A percentile compares a stretch with the other conserved stretches of the same genome.
phyloP scores from a whole-genome alignment of 2,329 filamentous ascomycete genomes.

The Aspergillus costaricaensis region DNA sequence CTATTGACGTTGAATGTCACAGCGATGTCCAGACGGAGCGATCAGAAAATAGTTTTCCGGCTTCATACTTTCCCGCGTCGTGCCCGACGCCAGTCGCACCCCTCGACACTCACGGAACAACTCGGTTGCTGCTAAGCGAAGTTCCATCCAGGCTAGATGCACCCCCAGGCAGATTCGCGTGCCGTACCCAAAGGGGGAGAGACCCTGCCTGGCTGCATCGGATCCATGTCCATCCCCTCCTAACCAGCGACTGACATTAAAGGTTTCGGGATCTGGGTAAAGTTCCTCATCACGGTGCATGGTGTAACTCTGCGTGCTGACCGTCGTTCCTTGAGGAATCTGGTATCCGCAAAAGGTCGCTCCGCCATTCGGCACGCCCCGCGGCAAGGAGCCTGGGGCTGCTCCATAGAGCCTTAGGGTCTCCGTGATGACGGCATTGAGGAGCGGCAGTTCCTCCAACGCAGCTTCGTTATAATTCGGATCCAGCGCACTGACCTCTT shows the following conservation, averaged over 20 bases:
- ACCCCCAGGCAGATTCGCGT: slow-evolving; percentile 68
- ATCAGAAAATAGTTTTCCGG: slow-evolving; percentile 48
- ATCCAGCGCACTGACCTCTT: slow-evolving; percentile 47
- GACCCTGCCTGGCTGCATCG: slow-evolving; percentile 40
- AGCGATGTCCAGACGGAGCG: slow-evolving; percentile 42
- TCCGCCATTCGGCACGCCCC: slow-evolving; percentile 50
- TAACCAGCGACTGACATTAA: slow-evolving; percentile 55
- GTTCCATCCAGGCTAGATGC: slow-evolving; percentile 63
- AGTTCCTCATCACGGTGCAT: slow-evolving; percentile 55
- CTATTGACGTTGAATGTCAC: slow-evolving; percentile 30
- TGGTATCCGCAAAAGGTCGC: slow-evolving; percentile 42
- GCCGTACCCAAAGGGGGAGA: slow-evolving; percentile 69
- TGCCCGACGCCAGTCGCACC: slow-evolving; percentile 7
- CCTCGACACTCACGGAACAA: slow-evolving; percentile 48
- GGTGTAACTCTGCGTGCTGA: slow-evolving; percentile 55
- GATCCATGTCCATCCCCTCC: slow-evolving; percentile 31
- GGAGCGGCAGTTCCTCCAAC: slow-evolving; percentile 54
- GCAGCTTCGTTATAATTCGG: slow-evolving; percentile 42
- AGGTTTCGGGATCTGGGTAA: slow-evolving; percentile 53
- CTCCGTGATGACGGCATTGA: slow-evolving; percentile 61
- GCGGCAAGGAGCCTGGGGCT: slow-evolving; percentile 58
- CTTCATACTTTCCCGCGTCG: slow-evolving; percentile 38
- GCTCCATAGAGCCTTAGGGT: slow-evolving; percentile 59
- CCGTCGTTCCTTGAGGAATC: slow-evolving; percentile 54
- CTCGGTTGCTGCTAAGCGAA: slow-evolving; percentile 52